These are phyloP conservation scores for Juglanconis sp. DNA, from an alignment of 2,329 filamentous ascomycete species.

Conservation along the genomic window DNA sequence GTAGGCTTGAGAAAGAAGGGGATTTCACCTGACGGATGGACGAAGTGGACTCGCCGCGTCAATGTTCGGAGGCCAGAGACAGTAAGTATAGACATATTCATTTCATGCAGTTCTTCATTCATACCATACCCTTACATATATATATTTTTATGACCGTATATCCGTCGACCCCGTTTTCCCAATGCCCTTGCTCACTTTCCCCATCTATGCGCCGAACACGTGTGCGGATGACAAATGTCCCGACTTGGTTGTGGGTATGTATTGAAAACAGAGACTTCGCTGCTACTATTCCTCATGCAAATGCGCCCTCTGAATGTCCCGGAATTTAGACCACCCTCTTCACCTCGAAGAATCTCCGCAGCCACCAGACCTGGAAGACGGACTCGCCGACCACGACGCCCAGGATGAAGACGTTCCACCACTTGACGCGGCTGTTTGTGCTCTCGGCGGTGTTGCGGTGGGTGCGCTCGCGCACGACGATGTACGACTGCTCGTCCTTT, in stretches of 20 bases:
- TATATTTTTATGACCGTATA: not conserved
- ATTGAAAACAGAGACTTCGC: constrained; percentile 11
- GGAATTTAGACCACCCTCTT: constrained; percentile 57
- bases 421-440: constrained; percentile 96
- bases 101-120: not conserved
- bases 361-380: constrained; percentile 98
- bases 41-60: no score
- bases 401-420: constrained; percentile 99
- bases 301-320: not conserved
- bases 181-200: not conserved
- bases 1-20: no score
- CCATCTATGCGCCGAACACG: not conserved
- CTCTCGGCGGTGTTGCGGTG: constrained; percentile 98
- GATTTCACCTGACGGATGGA: no score
- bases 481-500: constrained; percentile 97
- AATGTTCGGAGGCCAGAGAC: no score
- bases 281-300: not conserved
- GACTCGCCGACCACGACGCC: constrained; percentile 85
- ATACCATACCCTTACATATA: not conserved
- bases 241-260: not conserved
- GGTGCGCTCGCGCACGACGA: constrained; percentile 88
- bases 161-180: not conserved
- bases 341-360: constrained; percentile 96
- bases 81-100: not conserved
- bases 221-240: not conserved